These are phyloP conservation scores for Strobilomyces echinocephalus DNA, from an alignment of 768 basidiomycete genomes.

Conservation along the genomic window DNA sequence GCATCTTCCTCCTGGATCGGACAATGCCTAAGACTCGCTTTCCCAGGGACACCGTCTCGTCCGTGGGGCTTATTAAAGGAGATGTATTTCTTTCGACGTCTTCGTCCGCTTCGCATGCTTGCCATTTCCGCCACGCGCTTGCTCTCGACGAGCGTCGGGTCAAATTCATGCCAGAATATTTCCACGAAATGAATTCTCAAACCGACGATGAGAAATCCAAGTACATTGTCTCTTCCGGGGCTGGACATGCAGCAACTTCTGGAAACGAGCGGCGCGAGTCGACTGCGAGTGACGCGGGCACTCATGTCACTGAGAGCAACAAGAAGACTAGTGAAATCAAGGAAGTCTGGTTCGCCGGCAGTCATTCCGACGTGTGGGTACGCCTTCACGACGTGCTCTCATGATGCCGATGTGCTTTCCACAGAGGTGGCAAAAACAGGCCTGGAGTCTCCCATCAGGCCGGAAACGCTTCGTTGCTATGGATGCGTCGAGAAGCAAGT, in stretches of 20 bases:
- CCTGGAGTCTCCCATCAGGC: slow-evolving; percentile 20
- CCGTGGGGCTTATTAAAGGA: slow-evolving; percentile 6
- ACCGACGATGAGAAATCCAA: slow-evolving; percentile 11
- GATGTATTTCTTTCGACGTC: slow-evolving; percentile 6
- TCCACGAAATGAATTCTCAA: slow-evolving; percentile 25
- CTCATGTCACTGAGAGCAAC: neutral
- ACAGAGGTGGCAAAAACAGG: slow-evolving; percentile 22
- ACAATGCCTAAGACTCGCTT: neutral
- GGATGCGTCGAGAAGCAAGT: slow-evolving; percentile 33
- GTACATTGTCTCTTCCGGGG: slow-evolving; percentile 1
- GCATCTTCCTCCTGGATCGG: neutral
- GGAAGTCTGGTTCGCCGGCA: slow-evolving; percentile 66
- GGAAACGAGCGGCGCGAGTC: neutral
- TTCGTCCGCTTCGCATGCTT: slow-evolving; percentile 3
- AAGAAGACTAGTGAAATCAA: slow-evolving; percentile 31
- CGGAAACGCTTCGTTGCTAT: slow-evolving; percentile 26
- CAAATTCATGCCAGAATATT: slow-evolving; percentile 49
- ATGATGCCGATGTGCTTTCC: neutral
- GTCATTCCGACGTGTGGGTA: slow-evolving; percentile 34
- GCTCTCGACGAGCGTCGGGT: slow-evolving; percentile 15
- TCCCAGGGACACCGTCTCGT: slow-evolving; percentile 13
- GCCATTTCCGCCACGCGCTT: slow-evolving; percentile 14
- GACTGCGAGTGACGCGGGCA: neutral
- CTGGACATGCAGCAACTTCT: neutral
- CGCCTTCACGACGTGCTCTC: too few relatives aligned